Conservation (phyloP, 345 rosid genomes). For the Salix brachista region DNA sequence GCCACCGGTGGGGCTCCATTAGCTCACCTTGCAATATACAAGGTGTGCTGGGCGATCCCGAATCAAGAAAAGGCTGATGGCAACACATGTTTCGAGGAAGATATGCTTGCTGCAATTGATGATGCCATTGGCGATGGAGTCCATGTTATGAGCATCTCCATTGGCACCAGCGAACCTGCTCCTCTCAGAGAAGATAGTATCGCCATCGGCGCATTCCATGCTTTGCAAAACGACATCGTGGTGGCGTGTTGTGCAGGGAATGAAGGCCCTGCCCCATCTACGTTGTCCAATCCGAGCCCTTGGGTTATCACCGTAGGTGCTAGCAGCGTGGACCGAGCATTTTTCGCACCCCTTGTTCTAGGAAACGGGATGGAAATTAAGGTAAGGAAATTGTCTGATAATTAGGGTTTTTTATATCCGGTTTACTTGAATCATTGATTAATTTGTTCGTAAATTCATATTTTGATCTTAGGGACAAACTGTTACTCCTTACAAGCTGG, state of each 20-base stretch:
- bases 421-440: background rate
- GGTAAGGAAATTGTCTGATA: slow-evolving; percentile 27
- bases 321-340: slow-evolving; percentile 65
- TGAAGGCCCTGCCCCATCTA: slow-evolving; percentile 54
- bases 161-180: slow-evolving; percentile 24
- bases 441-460: background rate
- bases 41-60: slow-evolving; percentile 81
- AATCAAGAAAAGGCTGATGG: slow-evolving; percentile 33
- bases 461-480: slow-evolving; percentile 51
- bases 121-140: slow-evolving; percentile 82
- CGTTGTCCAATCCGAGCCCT: slow-evolving; percentile 63
- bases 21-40: slow-evolving; percentile 73
- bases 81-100: slow-evolving; percentile 53
- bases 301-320: slow-evolving; percentile 86
- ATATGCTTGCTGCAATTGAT: slow-evolving; percentile 79
- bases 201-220: slow-evolving; percentile 66
- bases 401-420: background rate
- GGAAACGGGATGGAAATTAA: slow-evolving; percentile 55
- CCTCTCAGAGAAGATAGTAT: slow-evolving; percentile 40
- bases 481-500: slow-evolving; percentile 43
- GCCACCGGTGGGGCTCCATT: slow-evolving; percentile 75
- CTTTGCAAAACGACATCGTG: slow-evolving; percentile 50
- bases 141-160: slow-evolving; percentile 64
- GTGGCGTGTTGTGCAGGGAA: slow-evolving; percentile 73
- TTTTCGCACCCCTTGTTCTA: slow-evolving; percentile 40